phyloP scores from a whole-genome alignment of 1,139 yeast species.

The Magnusiomyces sp. region DNA sequence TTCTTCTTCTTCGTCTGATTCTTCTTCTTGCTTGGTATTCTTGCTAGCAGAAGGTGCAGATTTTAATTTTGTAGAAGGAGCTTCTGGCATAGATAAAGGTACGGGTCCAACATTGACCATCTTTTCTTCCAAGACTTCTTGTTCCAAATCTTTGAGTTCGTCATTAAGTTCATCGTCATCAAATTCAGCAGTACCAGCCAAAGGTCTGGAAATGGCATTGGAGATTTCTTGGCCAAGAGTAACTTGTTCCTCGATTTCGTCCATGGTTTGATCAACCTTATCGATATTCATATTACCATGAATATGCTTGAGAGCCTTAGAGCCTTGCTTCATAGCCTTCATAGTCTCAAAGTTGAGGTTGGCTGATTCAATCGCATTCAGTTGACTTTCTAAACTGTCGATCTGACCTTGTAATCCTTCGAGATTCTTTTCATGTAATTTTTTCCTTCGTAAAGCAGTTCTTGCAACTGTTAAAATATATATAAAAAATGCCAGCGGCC shows the following conservation, averaged over 20 bases:
- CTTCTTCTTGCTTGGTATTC: conserved; percentile 43
- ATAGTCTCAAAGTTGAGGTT: conserved; percentile 94
- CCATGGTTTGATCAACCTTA: conserved; percentile 98
- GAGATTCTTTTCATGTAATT: conserved; percentile 67
- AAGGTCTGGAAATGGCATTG: conserved; percentile 90
- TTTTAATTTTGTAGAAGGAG: conserved; percentile 29
- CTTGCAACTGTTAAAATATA: conserved; percentile 45
- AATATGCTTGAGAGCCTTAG: conserved; percentile 91
- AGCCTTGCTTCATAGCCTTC: conserved; percentile 98
- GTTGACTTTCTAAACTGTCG: conserved; percentile 81
- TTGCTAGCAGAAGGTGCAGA: background rate
- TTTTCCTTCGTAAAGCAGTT: conserved; percentile 82
- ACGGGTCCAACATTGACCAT: conserved; percentile 42
- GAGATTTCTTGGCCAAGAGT: conserved; percentile 92
- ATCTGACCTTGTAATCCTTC: conserved; percentile 80
- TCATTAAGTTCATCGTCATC: conserved; percentile 84
- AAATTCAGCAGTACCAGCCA: conserved; percentile 54
- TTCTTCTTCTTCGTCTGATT: conserved; percentile 82
- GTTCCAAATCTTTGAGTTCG: conserved; percentile 81
- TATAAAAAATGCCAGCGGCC: background rate
- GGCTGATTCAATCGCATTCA: conserved; percentile 87
- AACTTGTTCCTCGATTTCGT: conserved; percentile 93
- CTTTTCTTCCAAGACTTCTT: conserved; percentile 62
- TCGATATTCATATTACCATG: conserved; percentile 94
- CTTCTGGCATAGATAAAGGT: conserved; percentile 29